Evolutionary conservation across 208 protist species (phyloP), one percentile per base, ranked within the genome.

Genomic region (Leishmania major): DNA sequence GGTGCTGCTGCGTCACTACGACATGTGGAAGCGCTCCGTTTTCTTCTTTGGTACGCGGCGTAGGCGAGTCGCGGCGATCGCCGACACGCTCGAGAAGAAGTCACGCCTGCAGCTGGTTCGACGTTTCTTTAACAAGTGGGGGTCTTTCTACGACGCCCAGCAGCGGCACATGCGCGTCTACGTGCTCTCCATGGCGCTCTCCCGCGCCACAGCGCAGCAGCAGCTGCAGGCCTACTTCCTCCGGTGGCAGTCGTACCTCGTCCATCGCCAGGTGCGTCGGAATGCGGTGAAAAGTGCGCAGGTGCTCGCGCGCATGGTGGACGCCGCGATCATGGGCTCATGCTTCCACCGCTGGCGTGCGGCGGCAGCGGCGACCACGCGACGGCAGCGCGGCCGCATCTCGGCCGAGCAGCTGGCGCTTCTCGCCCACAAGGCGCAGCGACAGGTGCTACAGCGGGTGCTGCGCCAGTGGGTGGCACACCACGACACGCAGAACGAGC

Each of bases 71-170:
- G 78, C 59, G 25, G 80, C 84, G 43, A 55, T 89, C 19, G 86
- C 84, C 22, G 82, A 87, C 13, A 73, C 77, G 51, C 77, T 94
- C 40, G 86, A 85, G 57, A 74, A 11, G n/a, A 81, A 83, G 19
- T 49, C 88, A 28, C 72, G 84, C 49, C 90, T 93, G 82, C 78
- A 66, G 49, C 82, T 95, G 11, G 22, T 55, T 2, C 91, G 89
- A 0, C 85, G 88, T 47, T 95, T 90, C 81, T 96, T 96, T 74
- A 84, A 80, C 1, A 86, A 81, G 59, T 97, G 94, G 94, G 92
- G 83, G 31, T 37, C 64, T 43, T 93, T 95, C 69, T 96, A 97
- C 80, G 91, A 95, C 60, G 43, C 10, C 1, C 87, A 93, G 79
- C 94, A 96, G 76, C 86, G 87, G 2, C 87, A 85, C 49, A 83